phyloP scores from a whole-genome alignment of 768 basidiomycete genomes.

The Boletus pseudo-olivaceus region DNA sequence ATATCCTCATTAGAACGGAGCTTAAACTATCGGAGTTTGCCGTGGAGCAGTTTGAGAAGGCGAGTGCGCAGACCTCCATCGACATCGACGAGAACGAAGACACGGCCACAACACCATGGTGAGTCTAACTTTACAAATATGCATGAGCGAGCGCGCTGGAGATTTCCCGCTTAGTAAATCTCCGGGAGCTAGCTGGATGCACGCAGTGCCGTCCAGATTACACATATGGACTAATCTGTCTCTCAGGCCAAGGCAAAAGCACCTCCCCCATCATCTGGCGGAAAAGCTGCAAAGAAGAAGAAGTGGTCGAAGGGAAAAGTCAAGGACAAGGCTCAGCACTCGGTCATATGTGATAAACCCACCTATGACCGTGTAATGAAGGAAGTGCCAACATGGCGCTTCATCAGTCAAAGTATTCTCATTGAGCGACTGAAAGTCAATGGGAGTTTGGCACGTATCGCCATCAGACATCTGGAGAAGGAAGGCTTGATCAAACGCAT shows the following conservation, averaged over 20 bases:
- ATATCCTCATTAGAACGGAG: conserved; percentile 20
- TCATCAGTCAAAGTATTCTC: conserved; percentile 97
- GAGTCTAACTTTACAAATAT: conserved; percentile 12
- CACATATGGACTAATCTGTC: conserved; percentile 9
- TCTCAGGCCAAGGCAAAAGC: conserved; percentile 77
- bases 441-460: conserved; percentile 87
- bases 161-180: background rate
- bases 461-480: conserved; percentile 89
- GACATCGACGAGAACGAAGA: conserved; percentile 23
- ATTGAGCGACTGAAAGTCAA: conserved; percentile 98
- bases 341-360: conserved; percentile 90
- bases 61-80: background rate
- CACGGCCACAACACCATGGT: conserved; percentile 29
- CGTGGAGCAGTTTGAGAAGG: conserved; percentile 1
- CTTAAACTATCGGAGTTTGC: conserved; percentile 17
- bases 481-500: conserved; percentile 94
- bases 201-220: conserved; percentile 15
- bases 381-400: conserved; percentile 98
- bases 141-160: background rate
- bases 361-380: conserved; percentile 93
- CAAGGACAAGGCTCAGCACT: conserved; percentile 99
- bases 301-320: conserved; percentile 99
- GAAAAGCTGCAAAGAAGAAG: conserved; percentile 98
- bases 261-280: conserved; percentile 60
- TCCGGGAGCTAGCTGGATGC: conserved; percentile 24